Percentiles rank a stretch among this genome's conserved stretches.
Evolutionary conservation across 257 asterid species (phyloP).

Genomic region (Parsonsia alboflavescens): DNA sequence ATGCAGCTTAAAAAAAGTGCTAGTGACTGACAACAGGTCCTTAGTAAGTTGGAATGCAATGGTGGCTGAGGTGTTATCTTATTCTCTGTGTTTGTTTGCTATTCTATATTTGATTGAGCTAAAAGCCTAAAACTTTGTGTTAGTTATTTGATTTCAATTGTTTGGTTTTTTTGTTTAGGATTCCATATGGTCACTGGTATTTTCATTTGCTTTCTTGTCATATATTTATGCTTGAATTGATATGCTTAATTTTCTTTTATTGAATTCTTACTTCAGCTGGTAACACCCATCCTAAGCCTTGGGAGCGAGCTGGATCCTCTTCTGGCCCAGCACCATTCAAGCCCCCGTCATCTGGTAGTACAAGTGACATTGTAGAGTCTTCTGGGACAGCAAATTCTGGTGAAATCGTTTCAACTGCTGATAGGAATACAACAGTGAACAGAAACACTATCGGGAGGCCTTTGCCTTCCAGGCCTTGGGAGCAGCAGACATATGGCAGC

Average conservation of each 20-base stretch:
- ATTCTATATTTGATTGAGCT: background rate
- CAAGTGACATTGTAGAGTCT: slow-evolving; percentile 86
- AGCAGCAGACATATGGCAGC: slow-evolving; percentile 49
- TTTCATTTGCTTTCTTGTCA: background rate
- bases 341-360: slow-evolving; percentile 81
- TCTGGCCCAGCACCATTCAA: slow-evolving; percentile 84
- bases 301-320: slow-evolving; percentile 84
- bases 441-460: slow-evolving; percentile 62
- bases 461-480: slow-evolving; percentile 93
- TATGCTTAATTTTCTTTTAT: background rate
- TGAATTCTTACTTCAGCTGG: slow-evolving; percentile 8
- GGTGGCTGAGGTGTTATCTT: background rate
- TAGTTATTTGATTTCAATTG: background rate
- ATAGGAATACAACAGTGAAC: slow-evolving; percentile 40
- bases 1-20: too few species aligned
- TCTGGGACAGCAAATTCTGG: slow-evolving; percentile 94
- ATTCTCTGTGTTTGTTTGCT: background rate
- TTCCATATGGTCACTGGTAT: background rate
- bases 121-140: background rate
- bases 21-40: too few species aligned
- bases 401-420: slow-evolving; percentile 64
- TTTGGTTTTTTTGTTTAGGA: background rate
- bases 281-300: slow-evolving; percentile 75
- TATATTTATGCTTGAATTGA: background rate
- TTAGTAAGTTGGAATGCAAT: background rate